Conservation (phyloP, 306 rosid species). For the Cucurbita pepo region DNA sequence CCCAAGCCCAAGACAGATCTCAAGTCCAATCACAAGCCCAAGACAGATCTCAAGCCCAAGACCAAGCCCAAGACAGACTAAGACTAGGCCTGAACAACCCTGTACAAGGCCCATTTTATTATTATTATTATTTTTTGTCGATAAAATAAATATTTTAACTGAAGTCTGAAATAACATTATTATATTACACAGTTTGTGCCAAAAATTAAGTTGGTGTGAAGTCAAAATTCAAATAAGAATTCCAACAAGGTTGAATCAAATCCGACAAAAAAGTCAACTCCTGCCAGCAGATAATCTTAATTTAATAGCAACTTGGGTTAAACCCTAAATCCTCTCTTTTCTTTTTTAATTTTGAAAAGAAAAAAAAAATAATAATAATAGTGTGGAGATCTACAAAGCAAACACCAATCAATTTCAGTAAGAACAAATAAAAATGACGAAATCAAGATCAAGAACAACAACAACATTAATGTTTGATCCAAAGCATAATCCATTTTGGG, state of each 20-base stretch:
- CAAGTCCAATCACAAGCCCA: no score
- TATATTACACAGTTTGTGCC: no score
- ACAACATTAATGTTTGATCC: neutral
- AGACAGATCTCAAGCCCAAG: no score
- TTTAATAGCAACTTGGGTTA: neutral
- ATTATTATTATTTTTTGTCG: no score
- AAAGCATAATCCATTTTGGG: neutral
- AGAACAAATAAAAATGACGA: neutral
- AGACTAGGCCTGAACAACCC: no score
- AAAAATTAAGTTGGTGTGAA: no score
- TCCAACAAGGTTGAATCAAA: neutral
- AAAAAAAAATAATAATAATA: neutral
- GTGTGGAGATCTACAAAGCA: neutral
- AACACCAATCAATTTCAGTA: neutral
- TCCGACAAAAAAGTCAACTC: neutral
- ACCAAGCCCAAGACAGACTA: no score
- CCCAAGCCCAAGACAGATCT: no score
- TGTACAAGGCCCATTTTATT: no score
- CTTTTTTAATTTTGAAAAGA: neutral
- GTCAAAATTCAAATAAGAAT: neutral
- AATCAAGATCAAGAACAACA: neutral
- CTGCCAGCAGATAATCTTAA: neutral
- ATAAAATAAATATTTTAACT: no score
- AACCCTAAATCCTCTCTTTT: neutral
- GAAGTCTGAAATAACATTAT: no score